A percentile compares a stretch with the other conserved stretches of the same genome.
Evolutionary conservation across 805 yeast genomes (phyloP).

Genomic region (Teunomyces aglyptinius): DNA sequence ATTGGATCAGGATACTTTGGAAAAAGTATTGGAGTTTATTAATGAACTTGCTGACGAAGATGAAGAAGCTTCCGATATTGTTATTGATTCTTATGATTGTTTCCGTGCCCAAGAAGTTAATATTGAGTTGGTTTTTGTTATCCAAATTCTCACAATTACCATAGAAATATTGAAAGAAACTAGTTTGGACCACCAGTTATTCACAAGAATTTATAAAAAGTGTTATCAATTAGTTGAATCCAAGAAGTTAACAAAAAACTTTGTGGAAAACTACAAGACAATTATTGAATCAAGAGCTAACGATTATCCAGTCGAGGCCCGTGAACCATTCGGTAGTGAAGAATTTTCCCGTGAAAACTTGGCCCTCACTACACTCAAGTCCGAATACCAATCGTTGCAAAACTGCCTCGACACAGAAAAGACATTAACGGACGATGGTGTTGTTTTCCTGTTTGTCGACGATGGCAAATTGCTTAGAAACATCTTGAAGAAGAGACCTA

Average conservation of each 20-base stretch:
- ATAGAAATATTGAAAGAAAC: constrained; percentile 22
- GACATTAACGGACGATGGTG: constrained; percentile 22
- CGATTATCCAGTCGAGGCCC: constrained; percentile 48
- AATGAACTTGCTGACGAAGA: constrained; percentile 30
- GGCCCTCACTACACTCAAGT: constrained; percentile 55
- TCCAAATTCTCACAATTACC: constrained; percentile 49
- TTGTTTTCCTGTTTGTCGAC: constrained; percentile 43
- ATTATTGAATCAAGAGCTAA: constrained; percentile 36
- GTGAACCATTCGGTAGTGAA: constrained; percentile 15
- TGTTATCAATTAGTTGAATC: constrained; percentile 59
- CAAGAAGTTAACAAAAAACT: constrained; percentile 43
- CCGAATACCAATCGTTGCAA: constrained; percentile 54
- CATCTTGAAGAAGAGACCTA: constrained; percentile 48
- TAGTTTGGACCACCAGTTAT: constrained; percentile 21
- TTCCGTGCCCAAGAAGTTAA: constrained; percentile 55
- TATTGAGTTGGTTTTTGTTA: constrained; percentile 55
- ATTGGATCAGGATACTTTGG: constrained; percentile 27
- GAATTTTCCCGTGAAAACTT: constrained; percentile 31
- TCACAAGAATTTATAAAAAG: constrained; percentile 56
- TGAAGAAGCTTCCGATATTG: constrained; percentile 40
- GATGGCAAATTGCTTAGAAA: constrained; percentile 61
- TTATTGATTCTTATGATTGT: constrained; percentile 61
- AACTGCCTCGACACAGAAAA: constrained; percentile 32
- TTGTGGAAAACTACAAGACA: constrained; percentile 26
- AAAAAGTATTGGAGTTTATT: constrained; percentile 31